Conservation (phyloP, 225 moss, liverwort and hornwort genomes). For the Polytrichum commune region DNA sequence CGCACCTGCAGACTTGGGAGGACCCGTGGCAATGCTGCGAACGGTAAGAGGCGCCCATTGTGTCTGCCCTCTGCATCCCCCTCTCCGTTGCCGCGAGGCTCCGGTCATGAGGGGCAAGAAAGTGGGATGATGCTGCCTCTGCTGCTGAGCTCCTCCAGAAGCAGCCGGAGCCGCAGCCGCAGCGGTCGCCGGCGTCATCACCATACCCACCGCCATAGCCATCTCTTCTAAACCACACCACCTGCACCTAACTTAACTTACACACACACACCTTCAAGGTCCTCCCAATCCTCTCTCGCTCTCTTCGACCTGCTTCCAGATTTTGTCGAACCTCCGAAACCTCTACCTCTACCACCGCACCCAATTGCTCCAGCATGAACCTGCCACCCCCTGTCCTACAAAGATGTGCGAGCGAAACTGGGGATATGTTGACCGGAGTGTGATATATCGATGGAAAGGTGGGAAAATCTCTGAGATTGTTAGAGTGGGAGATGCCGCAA, state of each 20-base stretch:
- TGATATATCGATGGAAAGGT: no score
- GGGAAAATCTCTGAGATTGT: no score
- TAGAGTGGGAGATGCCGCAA: no score
- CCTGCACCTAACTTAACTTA: neutral
- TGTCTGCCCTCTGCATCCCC: neutral
- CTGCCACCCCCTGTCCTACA: no score
- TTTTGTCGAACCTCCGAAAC: neutral
- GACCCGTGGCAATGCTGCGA: slow-evolving; percentile 59
- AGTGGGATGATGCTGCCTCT: slow-evolving; percentile 12
- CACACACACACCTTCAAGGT: no score
- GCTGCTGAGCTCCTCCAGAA: slow-evolving; percentile 1
- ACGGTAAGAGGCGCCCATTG: slow-evolving; percentile 30
- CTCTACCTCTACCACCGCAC: neutral
- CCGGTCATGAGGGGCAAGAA: slow-evolving; percentile 3
- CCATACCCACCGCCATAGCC: slow-evolving; percentile 37
- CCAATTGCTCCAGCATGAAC: no score
- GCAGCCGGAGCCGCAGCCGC: neutral
- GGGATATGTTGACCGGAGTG: no score
- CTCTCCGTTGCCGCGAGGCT: neutral
- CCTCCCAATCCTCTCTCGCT: neutral
- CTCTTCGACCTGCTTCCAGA: no score
- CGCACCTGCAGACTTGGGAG: slow-evolving; percentile 42
- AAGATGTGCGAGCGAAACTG: no score
- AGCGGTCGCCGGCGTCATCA: slow-evolving; percentile 13
- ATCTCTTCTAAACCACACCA: slow-evolving; percentile 7